Base-by-base conservation (phyloP, 164 flowering plant species). In the Amborella trichopoda region DNA sequence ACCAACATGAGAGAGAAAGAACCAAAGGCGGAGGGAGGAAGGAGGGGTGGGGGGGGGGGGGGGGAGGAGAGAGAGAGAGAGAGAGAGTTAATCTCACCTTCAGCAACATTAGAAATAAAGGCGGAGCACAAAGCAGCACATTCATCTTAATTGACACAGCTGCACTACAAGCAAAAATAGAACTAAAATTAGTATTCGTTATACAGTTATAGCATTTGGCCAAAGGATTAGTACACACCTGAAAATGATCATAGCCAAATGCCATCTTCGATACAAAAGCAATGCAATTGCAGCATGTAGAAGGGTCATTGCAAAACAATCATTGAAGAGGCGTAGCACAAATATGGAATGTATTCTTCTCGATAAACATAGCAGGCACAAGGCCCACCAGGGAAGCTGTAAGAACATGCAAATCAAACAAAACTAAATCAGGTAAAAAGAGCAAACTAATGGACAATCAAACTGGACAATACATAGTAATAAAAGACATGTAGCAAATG, bases 371-470 rank as follows among this genome's bases (percentile, higher is more conserved):
- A 90, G 87, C 72, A 90, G 61, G 49, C 64, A 55, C 38, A 91
- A 73, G 28, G 96, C 94, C 96, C 96, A 87, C 94, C 94, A 91
- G 8, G 98, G 98, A 46, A 91, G 67, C 98, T 91, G 83, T 64
- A 64, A 62, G 22, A 46, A 26, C 64, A 37, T 60, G 40, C 40
- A 37, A 6, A 5, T 6, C 18, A 1, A 37, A 14, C 40, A 37
- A 37, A 37, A 4, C 40, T 6, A 6, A 11, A 6, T 6, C 8
- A 30, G 11, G 9, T 6, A 30, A 8, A 30, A 30, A 6, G 34
- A 30, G 11, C 8, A 11, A 30, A 30, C 34, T 6, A 30, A 8
- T 30, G 34, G 9, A 11, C 34, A 30, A 30, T 30, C 34, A 6
- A n/a, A n/a, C n/a, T n/a, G n/a, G n/a, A n/a, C n/a, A n/a, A n/a